These are phyloP conservation scores for Rutstroemia sp. DNA, from an alignment of 2,329 filamentous ascomycete genomes.

Conservation along the genomic window DNA sequence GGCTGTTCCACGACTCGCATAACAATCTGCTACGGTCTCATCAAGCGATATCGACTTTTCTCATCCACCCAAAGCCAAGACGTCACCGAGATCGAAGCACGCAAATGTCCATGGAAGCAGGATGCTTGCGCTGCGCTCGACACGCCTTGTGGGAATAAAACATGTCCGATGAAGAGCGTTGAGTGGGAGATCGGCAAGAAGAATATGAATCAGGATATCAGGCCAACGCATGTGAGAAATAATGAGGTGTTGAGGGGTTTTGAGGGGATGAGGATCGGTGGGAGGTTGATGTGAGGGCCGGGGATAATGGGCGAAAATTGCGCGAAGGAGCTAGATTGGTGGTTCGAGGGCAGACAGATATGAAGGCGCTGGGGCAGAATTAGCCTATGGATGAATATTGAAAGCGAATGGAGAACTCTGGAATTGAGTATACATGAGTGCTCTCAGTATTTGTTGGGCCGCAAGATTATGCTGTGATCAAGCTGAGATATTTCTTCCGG, in stretches of 20 bases:
- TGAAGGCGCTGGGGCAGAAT: no score
- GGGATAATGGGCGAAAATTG: not conserved
- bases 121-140: not conserved
- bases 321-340: no score
- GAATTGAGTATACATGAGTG: no score
- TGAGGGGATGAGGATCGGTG: not conserved
- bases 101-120: not conserved
- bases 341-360: no score
- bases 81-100: not conserved
- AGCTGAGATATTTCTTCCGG: no score
- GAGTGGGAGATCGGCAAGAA: not conserved
- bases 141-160: not conserved
- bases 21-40: not conserved
- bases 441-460: no score
- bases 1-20: not conserved
- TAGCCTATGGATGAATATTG: no score
- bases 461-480: no score
- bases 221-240: not conserved
- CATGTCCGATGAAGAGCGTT: not conserved
- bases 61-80: not conserved
- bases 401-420: no score
- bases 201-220: not conserved
- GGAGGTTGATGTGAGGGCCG: not conserved
- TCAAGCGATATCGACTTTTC: not conserved
- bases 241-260: not conserved